Base-by-base conservation (phyloP, 164 flowering plant species). In the Houttuynia cordata region DNA sequence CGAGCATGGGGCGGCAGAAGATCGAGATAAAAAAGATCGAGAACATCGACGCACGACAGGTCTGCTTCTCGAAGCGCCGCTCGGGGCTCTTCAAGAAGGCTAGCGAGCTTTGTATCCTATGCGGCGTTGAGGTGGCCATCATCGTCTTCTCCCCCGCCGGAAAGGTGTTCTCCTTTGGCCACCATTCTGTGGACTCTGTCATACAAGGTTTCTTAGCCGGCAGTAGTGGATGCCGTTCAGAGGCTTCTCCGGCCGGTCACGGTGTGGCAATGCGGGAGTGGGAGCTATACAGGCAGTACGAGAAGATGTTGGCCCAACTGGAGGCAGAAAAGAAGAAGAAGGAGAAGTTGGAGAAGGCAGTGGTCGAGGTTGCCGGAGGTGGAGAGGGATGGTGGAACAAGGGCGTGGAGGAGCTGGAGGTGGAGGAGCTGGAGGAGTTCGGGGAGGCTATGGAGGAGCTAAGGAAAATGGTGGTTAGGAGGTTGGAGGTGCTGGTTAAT, bases 91-190 rank as follows among this genome's bases (percentile, higher is more conserved):
- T 54, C 50, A 62, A 54, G 58, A 62, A 62, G 30, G 65, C 65
- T 2, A 34, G 47, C 51, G 65, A 62, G 25, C 65, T 62, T 0
- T 62, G 58, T 51, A 54, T 62, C 34, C 25, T 53, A 0, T 53
- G 58, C 34, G 58, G 65, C 0, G 58, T 41, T 14, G 51, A 54
- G 58, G 54, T 62, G 14, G 58, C 58, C 34, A 53, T 53, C 19
- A 53, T 53, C 50, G 65, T 54, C 58, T 62, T 62, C 58, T 62
- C 65, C 20, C 65, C 65, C 18, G 51, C 57, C 0, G 58, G 65
- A 1, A 53, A 54, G 51, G 49, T 53, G 37, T 39, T 51, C 23
- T 55, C 65, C 37, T 62, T 62, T 14, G 65, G 51, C 49, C 57
- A 54, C 37, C 65, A 58, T 19, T 37, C 50, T 0, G 51, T 62